phyloP scores from a whole-genome alignment of 2,329 filamentous ascomycete species.

The Arthrobotrys musiformis region DNA sequence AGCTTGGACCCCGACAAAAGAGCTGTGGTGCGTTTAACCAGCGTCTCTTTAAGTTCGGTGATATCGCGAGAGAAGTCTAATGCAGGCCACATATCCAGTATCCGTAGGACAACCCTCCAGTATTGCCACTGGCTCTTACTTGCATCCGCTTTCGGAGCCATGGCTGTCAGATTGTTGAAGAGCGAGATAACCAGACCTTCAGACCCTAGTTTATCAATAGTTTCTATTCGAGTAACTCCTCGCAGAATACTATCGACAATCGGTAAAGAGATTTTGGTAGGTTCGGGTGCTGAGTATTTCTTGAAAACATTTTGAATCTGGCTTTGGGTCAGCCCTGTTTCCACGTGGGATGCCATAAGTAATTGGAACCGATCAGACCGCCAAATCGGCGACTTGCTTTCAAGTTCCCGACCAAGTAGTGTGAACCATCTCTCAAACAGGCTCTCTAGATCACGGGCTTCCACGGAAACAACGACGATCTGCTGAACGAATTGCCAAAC shows the following conservation, averaged over 20 bases:
- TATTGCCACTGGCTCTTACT: slow-evolving; percentile 19
- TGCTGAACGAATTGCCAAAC: slow-evolving; percentile 37
- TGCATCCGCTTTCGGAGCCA: not conserved
- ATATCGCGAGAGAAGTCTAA: not conserved
- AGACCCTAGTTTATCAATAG: slow-evolving; percentile 31
- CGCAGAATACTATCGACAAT: slow-evolving; percentile 42
- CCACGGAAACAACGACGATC: slow-evolving; percentile 31
- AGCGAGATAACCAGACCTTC: not conserved
- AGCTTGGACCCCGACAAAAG: not conserved
- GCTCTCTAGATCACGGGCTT: slow-evolving; percentile 36
- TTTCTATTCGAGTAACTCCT: slow-evolving; percentile 40
- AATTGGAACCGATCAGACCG: slow-evolving; percentile 38
- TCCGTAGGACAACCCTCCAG: slow-evolving; percentile 15
- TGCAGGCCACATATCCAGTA: slow-evolving; percentile 39
- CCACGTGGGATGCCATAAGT: slow-evolving; percentile 32
- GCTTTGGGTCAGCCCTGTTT: slow-evolving; percentile 34
- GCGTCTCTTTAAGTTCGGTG: not conserved
- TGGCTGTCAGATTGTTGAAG: slow-evolving; percentile 2
- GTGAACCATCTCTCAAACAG: slow-evolving; percentile 32
- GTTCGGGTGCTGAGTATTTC: slow-evolving; percentile 10
- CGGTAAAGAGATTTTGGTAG: not conserved
- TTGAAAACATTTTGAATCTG: slow-evolving; percentile 17
- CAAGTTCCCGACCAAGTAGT: not conserved
- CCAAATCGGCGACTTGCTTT: slow-evolving; percentile 14
- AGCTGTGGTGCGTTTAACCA: slow-evolving; percentile 6